Percentiles rank a stretch among this genome's conserved stretches.
phyloP scores from a whole-genome alignment of 352 stramenopile species.

The Pythium periplocum region DNA sequence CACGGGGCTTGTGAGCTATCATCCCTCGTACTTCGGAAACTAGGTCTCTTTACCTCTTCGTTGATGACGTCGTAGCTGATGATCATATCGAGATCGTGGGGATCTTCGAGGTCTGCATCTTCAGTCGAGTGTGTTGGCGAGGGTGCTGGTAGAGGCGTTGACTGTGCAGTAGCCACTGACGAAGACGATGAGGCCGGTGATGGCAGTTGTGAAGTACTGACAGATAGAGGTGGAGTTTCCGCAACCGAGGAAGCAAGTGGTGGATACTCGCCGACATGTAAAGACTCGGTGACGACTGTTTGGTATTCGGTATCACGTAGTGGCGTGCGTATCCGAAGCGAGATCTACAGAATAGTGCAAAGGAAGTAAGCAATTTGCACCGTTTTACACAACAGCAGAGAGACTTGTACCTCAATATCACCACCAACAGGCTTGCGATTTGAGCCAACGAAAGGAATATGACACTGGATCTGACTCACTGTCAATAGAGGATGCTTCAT shows the following conservation, averaged over 20 bases:
- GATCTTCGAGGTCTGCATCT: constrained; percentile 29
- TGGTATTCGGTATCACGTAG: constrained; percentile 60
- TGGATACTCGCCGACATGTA: constrained; percentile 56
- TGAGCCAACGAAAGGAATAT: constrained; percentile 58
- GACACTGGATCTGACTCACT: constrained; percentile 38
- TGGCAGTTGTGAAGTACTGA: neutral
- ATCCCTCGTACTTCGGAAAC: constrained; percentile 1
- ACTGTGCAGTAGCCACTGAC: neutral
- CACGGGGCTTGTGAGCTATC: too few relatives aligned
- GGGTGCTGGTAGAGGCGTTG: neutral
- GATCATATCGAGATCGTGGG: constrained; percentile 66
- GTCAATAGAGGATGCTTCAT: constrained; percentile 29
- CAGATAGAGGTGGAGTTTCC: too few relatives aligned
- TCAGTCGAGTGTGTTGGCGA: neutral
- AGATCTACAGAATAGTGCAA: constrained; percentile 27
- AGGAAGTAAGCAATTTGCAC: neutral
- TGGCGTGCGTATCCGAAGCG: constrained; percentile 45
- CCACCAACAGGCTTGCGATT: constrained; percentile 64
- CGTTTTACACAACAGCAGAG: too few relatives aligned
- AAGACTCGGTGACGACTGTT: constrained; percentile 32
- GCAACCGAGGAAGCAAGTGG: neutral
- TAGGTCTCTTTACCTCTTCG: constrained; percentile 47
- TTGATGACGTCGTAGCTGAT: constrained; percentile 85
- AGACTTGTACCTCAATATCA: constrained; percentile 45
- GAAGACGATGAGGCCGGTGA: neutral